phyloP scores from a whole-genome alignment of 2,329 filamentous ascomycete genomes.

The Penicillium sp. region DNA sequence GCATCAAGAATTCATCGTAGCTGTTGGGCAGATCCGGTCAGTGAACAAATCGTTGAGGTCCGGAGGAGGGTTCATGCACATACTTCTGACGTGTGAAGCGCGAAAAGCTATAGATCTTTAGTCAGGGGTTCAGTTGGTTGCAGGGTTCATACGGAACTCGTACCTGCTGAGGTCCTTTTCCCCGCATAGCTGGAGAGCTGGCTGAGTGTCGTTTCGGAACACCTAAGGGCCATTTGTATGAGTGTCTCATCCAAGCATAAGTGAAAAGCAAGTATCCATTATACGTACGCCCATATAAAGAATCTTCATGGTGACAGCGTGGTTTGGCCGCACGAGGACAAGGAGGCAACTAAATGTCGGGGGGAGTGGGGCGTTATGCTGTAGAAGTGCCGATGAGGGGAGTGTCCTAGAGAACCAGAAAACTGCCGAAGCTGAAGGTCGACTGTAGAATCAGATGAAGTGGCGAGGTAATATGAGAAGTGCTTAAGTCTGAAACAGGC shows the following conservation, averaged over 20 bases:
- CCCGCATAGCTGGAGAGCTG: conserved; percentile 69
- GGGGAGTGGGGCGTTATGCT: neutral
- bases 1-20: conserved; percentile 69
- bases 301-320: conserved; percentile 67
- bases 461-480: conserved; percentile 11
- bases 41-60: conserved; percentile 2
- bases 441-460: conserved; percentile 3
- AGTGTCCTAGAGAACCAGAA: neutral
- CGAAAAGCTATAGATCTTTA: conserved; percentile 53
- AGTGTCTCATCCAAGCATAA: neutral
- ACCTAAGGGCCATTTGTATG: conserved; percentile 52
- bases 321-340: conserved; percentile 6
- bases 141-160: conserved; percentile 4
- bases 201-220: conserved; percentile 73
- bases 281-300: conserved; percentile 76
- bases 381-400: neutral
- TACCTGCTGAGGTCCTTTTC: conserved; percentile 68
- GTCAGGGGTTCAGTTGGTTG: neutral
- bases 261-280: neutral
- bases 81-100: conserved; percentile 73
- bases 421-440: neutral
- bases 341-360: conserved; percentile 4
- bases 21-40: conserved; percentile 28
- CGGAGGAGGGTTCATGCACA: conserved; percentile 21
- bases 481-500: conserved; percentile 14